phyloP scores from a whole-genome alignment of 192 early-diverging fungal genomes.

The Backusella macrospora region DNA sequence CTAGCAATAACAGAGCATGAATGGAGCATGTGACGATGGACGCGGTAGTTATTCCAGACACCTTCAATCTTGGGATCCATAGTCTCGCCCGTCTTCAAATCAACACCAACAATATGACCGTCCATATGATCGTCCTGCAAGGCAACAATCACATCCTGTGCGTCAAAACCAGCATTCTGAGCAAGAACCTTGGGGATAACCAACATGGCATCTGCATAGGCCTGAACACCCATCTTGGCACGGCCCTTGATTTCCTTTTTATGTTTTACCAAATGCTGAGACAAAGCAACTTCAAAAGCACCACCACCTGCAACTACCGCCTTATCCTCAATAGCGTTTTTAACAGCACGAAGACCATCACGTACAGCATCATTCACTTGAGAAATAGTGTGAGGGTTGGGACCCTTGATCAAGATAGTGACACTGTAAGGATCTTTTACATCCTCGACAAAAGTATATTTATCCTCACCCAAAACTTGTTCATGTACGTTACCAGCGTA shows the following conservation, averaged over 20 bases:
- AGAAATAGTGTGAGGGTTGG: constrained; percentile 88
- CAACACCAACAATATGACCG: constrained; percentile 91
- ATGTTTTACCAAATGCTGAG: constrained; percentile 83
- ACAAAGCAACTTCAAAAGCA: constrained; percentile 92
- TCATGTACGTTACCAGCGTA: constrained; percentile 94
- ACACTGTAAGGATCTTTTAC: constrained; percentile 87
- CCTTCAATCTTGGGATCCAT: constrained; percentile 91
- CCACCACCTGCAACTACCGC: constrained; percentile 91
- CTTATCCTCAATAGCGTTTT: constrained; percentile 96
- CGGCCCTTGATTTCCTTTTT: constrained; percentile 89
- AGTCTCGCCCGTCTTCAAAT: constrained; percentile 92
- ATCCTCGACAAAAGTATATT: constrained; percentile 99
- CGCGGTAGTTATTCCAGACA: constrained; percentile 99
- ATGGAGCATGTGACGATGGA: constrained; percentile 94
- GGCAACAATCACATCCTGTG: constrained; percentile 93
- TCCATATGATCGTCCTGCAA: constrained; percentile 91
- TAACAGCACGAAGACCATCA: constrained; percentile 96
- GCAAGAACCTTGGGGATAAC: constrained; percentile 97
- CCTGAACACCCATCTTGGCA: constrained; percentile 95
- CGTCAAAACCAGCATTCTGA: constrained; percentile 93
- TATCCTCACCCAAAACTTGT: constrained; percentile 94
- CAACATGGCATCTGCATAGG: constrained; percentile 94
- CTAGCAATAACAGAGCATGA: constrained; percentile 97
- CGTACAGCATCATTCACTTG: constrained; percentile 98
- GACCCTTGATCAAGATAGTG: constrained; percentile 94